Evolutionary conservation across 2,329 filamentous ascomycete species (phyloP).

Genomic region (Neofusicoccum laricinum): DNA sequence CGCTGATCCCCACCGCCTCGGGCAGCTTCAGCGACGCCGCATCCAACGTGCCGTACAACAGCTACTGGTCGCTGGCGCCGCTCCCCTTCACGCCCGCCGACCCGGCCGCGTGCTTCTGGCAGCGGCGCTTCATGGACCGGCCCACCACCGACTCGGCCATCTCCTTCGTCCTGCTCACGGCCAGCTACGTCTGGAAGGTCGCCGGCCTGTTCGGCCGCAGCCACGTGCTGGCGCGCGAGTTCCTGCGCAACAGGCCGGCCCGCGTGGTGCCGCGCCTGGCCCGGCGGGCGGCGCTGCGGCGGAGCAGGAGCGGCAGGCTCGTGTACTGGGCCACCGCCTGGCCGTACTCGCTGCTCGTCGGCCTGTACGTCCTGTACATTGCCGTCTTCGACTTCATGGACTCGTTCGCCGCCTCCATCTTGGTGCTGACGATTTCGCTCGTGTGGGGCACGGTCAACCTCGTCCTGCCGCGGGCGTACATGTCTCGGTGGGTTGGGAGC

Average conservation of each 20-base stretch:
- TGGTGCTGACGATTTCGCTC: not conserved
- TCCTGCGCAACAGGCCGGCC: not conserved
- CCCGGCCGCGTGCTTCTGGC: not conserved
- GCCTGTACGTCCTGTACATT: not conserved
- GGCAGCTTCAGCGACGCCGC: not conserved
- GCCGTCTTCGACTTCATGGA: not conserved
- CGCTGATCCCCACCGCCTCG: not conserved
- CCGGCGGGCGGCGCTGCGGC: not conserved
- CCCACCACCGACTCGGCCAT: not conserved
- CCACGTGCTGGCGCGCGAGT: not conserved
- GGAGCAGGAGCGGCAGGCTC: not conserved
- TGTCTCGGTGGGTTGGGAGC: not conserved
- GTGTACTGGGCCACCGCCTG: not conserved
- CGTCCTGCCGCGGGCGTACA: not conserved
- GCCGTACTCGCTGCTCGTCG: not conserved
- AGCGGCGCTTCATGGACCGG: not conserved
- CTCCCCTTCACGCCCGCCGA: not conserved
- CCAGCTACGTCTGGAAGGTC: not conserved
- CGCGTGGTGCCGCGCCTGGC: not conserved
- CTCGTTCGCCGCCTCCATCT: not conserved
- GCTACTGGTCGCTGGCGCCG: rapidly evolving
- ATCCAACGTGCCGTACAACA: not conserved
- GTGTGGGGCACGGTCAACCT: not conserved
- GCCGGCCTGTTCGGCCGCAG: not conserved
- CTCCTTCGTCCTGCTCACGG: not conserved